Base-by-base conservation (phyloP, 805 yeast genomes). In the Metschnikowia orientalis region DNA sequence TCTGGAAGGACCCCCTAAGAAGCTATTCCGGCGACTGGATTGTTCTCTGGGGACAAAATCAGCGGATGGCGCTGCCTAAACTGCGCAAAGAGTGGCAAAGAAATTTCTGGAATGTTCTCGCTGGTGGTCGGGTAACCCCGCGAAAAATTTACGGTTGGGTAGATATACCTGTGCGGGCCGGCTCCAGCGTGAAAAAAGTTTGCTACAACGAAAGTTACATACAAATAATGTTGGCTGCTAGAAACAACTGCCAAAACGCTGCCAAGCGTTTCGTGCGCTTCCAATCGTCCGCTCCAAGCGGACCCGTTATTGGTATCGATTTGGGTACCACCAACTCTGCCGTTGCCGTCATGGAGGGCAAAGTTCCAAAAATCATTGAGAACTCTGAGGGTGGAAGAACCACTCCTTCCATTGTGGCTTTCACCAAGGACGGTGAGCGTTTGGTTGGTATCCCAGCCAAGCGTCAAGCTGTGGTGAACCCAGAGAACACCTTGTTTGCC, bases 391-490 rank as follows among this genome's bases (percentile, higher is more conserved):
- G 69, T 69, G 76, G 69, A 47, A 47, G 55, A 47, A 80, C 94
- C 32, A 87, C 95, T 13, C 96, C 97, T 19, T 89, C 97, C 21
- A 86, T 88, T 26, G 96, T 88, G 40, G 96, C 96, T 34, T 88
- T 88, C 77, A 82, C 92, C 47, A 80, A 81, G 60, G 92, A 83
- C 40, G 51, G 51, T 23, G 95, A 85, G 67, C 80, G 95, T 56
- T 69, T 88, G 41, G 95, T 88, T 41, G 97, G 97, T 66, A 85
- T 81, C 40, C 87, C 94, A 46, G 97, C 97, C 52, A 89, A 88
- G 73, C 84, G 96, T 59, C 97, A 88, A 69, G 94, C 95, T 41
- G 89, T 87, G 33, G 87, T 88, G 46, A 88, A 88, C 75, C 95
- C 95, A 37, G 87, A 81, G 58, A 89, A 88, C 74, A 88, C 97